phyloP scores from a whole-genome alignment of 176 grass and related monocot genomes.

The Puccinellia tenuiflora region DNA sequence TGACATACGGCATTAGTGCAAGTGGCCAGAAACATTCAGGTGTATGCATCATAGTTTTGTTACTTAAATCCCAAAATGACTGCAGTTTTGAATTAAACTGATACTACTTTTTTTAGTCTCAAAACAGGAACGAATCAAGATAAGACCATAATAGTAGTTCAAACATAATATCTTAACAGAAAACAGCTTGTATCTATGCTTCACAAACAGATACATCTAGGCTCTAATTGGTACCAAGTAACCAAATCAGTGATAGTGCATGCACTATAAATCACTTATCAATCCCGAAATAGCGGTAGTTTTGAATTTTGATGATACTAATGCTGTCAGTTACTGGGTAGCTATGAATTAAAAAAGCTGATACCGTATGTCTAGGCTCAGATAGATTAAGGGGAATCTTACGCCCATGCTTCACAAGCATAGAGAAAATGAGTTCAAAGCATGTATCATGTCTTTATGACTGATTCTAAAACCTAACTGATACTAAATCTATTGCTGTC shows the following conservation, averaged over 20 bases:
- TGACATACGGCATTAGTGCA: not conserved
- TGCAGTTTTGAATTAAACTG: not conserved
- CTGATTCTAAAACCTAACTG: not conserved
- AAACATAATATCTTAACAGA: not conserved
- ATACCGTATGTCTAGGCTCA: not conserved
- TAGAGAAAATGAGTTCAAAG: not conserved
- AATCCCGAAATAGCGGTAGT: not conserved
- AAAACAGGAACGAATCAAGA: not conserved
- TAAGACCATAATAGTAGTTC: not conserved
- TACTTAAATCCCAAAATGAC: not conserved
- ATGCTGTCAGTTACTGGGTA: not conserved
- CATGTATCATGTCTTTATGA: not conserved
- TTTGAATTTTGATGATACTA: not conserved
- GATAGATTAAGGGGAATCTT: not conserved
- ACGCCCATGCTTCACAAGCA: not conserved
- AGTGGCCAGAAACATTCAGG: not conserved
- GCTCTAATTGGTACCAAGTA: not conserved
- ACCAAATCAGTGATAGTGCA: not conserved
- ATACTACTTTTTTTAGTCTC: not conserved
- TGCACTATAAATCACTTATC: not conserved
- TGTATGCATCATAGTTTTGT: not conserved
- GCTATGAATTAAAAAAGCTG: not conserved
- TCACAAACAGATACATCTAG: not conserved
- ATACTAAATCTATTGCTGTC: not conserved
- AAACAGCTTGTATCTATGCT: not conserved